Evolutionary conservation across 1,139 yeast species (phyloP).

Genomic region (Nadsonia starkeyi-henricii): DNA sequence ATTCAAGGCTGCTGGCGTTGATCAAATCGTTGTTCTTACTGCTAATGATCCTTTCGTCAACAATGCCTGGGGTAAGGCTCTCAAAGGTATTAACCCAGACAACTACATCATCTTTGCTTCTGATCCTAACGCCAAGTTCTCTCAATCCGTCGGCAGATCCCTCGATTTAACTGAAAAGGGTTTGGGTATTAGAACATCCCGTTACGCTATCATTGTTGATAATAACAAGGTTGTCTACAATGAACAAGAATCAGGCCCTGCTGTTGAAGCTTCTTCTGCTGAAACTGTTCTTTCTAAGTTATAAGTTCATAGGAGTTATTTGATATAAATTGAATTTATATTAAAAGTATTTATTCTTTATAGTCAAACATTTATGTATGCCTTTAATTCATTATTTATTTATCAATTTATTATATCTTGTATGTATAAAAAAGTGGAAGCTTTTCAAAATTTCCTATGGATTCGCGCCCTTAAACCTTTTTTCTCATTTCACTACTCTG

Average conservation of each 20-base stretch:
- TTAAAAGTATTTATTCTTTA: neutral
- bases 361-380: neutral
- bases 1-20: constrained; percentile 56
- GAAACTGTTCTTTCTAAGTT: constrained; percentile 35
- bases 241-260: constrained; percentile 50
- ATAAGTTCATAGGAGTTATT: constrained; percentile 14
- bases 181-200: constrained; percentile 49
- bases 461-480: neutral
- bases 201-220: constrained; percentile 60
- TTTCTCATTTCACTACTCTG: neutral
- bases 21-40: constrained; percentile 54
- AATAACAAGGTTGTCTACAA: constrained; percentile 51
- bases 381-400: neutral
- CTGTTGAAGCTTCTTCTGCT: constrained; percentile 50
- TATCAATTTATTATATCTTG: neutral
- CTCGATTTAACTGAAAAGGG: constrained; percentile 44
- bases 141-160: constrained; percentile 47
- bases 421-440: constrained; percentile 2
- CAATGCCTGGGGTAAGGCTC: constrained; percentile 67
- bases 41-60: constrained; percentile 76
- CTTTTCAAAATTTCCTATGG: neutral
- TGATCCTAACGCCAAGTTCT: constrained; percentile 54
- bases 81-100: constrained; percentile 38
- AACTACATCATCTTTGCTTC: constrained; percentile 47
- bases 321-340: neutral